Evolutionary conservation across 2,329 filamentous ascomycete genomes (phyloP), one percentile per base, ranked within the genome.

Genomic region (Pseudocercospora pini-densiflorae): DNA sequence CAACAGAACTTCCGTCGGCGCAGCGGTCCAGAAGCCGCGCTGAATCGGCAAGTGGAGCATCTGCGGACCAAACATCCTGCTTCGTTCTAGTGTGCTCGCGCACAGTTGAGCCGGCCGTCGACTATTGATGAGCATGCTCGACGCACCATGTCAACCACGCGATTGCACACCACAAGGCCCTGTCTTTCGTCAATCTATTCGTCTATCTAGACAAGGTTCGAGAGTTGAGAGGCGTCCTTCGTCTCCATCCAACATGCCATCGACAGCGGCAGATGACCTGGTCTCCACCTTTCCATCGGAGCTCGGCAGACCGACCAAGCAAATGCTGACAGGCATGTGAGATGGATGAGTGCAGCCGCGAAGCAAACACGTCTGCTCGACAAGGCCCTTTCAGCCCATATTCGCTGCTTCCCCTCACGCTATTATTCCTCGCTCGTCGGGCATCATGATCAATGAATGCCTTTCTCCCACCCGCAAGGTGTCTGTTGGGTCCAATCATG

Each of bases 111-210:
- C 21, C 49, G 49, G 23, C 49, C 24, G 49, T 53, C 51, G 14
- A 27, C 51, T 54, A 54, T 54, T 29, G 51, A 24, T 31, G 51
- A 27, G 36, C 36, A 40, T 40, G 36, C 16, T n/a, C 36, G 16
- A n/a, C 2, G 24, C 24, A 31, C 51, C 49, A 53, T 53, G 49
- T 53, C 49, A 24, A 12, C 49, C 51, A 29, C 51, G 51, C 51
- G 23, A 54, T 54, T n/a, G 23, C 51, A 54, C 51, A 54, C 51
- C 51, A 54, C 51, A 29, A 27, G 12, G 51, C 51, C 51, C 51
- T 54, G 51, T 31, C 47, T 10, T 55, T 55, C 51, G 51, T 55
- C 27, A 55, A 55, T 55, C 51, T 55, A 55, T 55, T 55, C 51
- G 51, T 55, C 51, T 55, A 55, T 55, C 51, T 31, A 55, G 51